These are phyloP conservation scores for Geotrichum aggregatum DNA, from an alignment of 1,139 yeast species.

Conservation along the genomic window DNA sequence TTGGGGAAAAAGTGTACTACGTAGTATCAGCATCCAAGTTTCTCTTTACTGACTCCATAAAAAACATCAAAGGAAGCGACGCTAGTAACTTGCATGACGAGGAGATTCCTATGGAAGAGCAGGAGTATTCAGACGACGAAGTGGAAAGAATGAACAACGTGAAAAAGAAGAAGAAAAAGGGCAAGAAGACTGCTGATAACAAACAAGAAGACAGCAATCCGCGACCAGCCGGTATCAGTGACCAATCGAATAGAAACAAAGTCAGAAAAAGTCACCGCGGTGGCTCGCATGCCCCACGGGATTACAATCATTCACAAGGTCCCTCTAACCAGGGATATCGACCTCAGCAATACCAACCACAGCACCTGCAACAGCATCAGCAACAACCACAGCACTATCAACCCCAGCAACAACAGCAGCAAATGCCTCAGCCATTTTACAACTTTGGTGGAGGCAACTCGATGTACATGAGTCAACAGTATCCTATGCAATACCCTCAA, in stretches of 20 bases:
- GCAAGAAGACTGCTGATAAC: constrained; percentile 24
- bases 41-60: constrained; percentile 68
- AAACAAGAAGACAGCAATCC: neutral
- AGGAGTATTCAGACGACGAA: constrained; percentile 93
- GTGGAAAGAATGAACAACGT: constrained; percentile 59
- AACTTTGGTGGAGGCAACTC: neutral
- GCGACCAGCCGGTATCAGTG: neutral
- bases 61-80: constrained; percentile 76
- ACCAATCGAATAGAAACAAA: neutral
- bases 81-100: constrained; percentile 95
- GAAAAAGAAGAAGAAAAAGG: constrained; percentile 50
- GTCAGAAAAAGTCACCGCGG: neutral
- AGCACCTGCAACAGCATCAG: constrained; percentile 49
- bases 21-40: constrained; percentile 81
- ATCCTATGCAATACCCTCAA: constrained; percentile 1
- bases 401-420: constrained; percentile 43
- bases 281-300: neutral
- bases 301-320: neutral
- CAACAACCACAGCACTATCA: constrained; percentile 43
- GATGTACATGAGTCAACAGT: constrained; percentile 6
- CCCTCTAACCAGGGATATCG: neutral
- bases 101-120: constrained; percentile 87
- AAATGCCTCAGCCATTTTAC: neutral
- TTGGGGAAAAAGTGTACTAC: constrained; percentile 62
- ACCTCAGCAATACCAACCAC: constrained; percentile 51